phyloP scores from a whole-genome alignment of 78 protist genomes.

The Anaeramoeba ignava region DNA sequence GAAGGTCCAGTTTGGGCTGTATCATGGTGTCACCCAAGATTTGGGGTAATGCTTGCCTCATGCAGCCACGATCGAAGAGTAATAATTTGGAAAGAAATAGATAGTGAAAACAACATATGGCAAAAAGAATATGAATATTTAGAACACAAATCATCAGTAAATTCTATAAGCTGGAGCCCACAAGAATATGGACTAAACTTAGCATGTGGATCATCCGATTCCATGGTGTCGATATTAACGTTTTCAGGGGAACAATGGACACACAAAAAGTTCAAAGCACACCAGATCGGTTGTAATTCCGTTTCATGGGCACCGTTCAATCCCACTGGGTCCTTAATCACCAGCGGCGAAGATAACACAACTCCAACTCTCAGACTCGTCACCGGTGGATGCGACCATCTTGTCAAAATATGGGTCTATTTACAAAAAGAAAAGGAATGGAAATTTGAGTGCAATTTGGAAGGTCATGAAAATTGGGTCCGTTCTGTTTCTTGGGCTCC shows the following conservation, averaged over 20 bases:
- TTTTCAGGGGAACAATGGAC: neutral
- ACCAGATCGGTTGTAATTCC: neutral
- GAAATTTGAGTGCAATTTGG: neutral
- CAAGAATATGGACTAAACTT: conserved; percentile 58
- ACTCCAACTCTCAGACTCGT: conserved; percentile 35
- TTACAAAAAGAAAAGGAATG: neutral
- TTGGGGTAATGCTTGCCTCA: conserved; percentile 84
- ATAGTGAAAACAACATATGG: neutral
- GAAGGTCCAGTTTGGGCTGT: conserved; percentile 97
- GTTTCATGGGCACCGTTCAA: neutral
- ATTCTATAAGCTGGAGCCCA: conserved; percentile 78
- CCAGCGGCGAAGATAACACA: neutral
- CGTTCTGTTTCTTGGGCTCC: conserved; percentile 95
- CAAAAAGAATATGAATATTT: neutral
- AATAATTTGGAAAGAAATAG: conserved; percentile 68
- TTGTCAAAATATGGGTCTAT: conserved; percentile 63
- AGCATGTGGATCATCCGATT: conserved; percentile 75
- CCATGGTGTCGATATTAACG: conserved; percentile 45
- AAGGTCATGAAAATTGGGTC: conserved; percentile 88
- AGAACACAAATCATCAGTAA: conserved; percentile 36
- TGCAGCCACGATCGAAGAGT: conserved; percentile 85
- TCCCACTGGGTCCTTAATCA: neutral
- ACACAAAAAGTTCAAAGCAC: neutral
- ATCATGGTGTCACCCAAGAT: conserved; percentile 95
- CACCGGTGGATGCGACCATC: conserved; percentile 82